A percentile compares a stretch with the other conserved stretches of the same genome.
Evolutionary conservation across 345 rosid genomes (phyloP).

Genomic region (Euphorbia peplus): DNA sequence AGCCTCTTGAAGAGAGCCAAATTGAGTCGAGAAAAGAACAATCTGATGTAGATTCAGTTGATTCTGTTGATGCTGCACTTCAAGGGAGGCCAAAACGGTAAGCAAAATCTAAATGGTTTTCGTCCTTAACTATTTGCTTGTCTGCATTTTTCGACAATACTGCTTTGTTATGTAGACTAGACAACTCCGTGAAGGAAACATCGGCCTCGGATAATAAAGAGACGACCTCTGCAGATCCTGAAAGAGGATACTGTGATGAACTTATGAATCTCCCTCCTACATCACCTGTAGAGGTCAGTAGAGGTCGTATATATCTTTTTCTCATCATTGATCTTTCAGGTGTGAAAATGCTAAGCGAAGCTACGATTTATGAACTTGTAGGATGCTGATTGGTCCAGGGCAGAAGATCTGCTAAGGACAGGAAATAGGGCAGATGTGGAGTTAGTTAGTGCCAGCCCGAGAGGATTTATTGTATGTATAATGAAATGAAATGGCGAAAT

Average conservation of each 20-base stretch:
- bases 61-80: slow-evolving; percentile 42
- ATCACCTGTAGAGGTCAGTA: slow-evolving; percentile 51
- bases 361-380: slow-evolving; percentile 34
- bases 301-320: slow-evolving; percentile 13
- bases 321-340: slow-evolving; percentile 4
- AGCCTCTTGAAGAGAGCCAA: slow-evolving; percentile 37
- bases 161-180: slow-evolving; percentile 53
- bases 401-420: slow-evolving; percentile 52
- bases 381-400: slow-evolving; percentile 81
- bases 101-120: slow-evolving; percentile 17
- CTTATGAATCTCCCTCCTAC: slow-evolving; percentile 36
- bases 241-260: slow-evolving; percentile 32
- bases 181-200: slow-evolving; percentile 37
- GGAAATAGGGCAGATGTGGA: slow-evolving; percentile 69
- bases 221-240: slow-evolving; percentile 20
- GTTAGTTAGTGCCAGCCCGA: slow-evolving; percentile 66
- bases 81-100: slow-evolving; percentile 77
- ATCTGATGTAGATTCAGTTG: slow-evolving; percentile 21
- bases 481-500: background rate
- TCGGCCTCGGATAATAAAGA: slow-evolving; percentile 29
- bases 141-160: slow-evolving; percentile 18
- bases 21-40: slow-evolving; percentile 27
- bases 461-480: slow-evolving; percentile 80
- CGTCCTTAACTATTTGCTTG: background rate
- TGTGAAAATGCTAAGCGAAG: slow-evolving; percentile 1